phyloP scores from a whole-genome alignment of 345 rosid genomes.

The Xanthoceras sorbifolium region DNA sequence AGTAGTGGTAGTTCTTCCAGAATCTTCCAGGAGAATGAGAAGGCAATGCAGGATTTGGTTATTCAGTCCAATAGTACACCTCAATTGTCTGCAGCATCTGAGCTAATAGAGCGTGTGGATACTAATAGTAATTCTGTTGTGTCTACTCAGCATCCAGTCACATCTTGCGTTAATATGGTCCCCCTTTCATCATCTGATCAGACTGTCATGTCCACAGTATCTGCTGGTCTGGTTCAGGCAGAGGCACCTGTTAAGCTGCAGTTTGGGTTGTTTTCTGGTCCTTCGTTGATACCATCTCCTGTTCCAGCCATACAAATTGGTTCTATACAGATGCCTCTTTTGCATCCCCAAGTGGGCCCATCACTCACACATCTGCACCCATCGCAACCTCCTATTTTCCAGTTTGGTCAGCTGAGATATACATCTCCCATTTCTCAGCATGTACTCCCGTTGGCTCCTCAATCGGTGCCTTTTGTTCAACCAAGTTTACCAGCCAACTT shows the following conservation, averaged over 20 bases:
- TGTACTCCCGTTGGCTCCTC: slow-evolving; percentile 65
- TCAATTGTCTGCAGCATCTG: slow-evolving; percentile 41
- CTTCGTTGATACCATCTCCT: slow-evolving; percentile 86
- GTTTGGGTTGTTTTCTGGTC: slow-evolving; percentile 96
- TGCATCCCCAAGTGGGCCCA: slow-evolving; percentile 71
- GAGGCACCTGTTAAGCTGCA: slow-evolving; percentile 80
- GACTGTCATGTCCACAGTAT: slow-evolving; percentile 38
- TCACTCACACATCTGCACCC: slow-evolving; percentile 64
- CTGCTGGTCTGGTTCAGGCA: slow-evolving; percentile 50
- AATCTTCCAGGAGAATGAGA: slow-evolving; percentile 57
- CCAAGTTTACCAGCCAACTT: slow-evolving; percentile 46
- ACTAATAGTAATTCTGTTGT: slow-evolving; percentile 37
- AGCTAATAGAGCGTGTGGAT: slow-evolving; percentile 39
- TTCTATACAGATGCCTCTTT: slow-evolving; percentile 99
- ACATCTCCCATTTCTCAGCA: slow-evolving; percentile 81
- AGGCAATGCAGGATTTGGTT: slow-evolving; percentile 48
- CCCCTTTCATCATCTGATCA: slow-evolving; percentile 48
- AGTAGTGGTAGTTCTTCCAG: slow-evolving; percentile 43
- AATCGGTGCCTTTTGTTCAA: slow-evolving; percentile 55
- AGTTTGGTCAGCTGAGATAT: slow-evolving; percentile 87
- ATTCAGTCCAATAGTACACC: slow-evolving; percentile 41
- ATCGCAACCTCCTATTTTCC: slow-evolving; percentile 77
- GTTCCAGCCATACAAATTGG: slow-evolving; percentile 99
- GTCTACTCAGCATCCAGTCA: slow-evolving; percentile 33
- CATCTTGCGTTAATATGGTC: slow-evolving; percentile 37